Evolutionary conservation across 768 basidiomycete genomes (phyloP), one percentile per base, ranked within the genome.

Genomic region (Hygrocybe coccinea): DNA sequence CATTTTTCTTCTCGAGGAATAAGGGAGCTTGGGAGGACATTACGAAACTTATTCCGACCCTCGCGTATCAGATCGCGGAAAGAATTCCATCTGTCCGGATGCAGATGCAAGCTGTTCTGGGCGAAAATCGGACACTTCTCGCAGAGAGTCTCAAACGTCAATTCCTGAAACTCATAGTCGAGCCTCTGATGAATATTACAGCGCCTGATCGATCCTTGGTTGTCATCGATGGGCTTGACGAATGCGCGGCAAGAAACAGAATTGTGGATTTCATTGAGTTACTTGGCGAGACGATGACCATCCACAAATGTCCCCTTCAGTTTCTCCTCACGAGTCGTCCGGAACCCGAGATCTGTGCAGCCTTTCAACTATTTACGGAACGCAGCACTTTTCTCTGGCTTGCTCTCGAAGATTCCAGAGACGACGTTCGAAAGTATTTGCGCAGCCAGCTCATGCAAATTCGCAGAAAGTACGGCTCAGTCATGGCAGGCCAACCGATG

Each of bases 181-280:
- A n/a, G n/a, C n/a, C n/a, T n/a, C n/a, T 21, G 59, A 67, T 14
- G 6, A 37, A 50, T 11, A 5, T 29, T 15, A 4, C 9, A 1
- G n/a, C n/a, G n/a, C 10, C 1, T 2, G 10, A 52, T 22, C 4
- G n/a, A 11, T 14, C 1, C 15, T 50, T 73, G 15, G 35, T 73
- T 11, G 50, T 74, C n/a, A 70, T 73, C 50, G 71, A 73, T 29
- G 70, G 69, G 2, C 60, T 73, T 1, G 72, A 72, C 39, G 72
- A 73, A 57, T 74, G 71, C 21, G 60, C 58, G 12, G 60, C 60
- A 15, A 60, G 3, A 54, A 59, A 7, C 64, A n/a, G n/a, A n/a
- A n/a, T 70, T 12, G 61, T 65, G 24, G 67, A 65, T n/a, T 60
- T 73, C 14, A 55, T 73, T 17, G 56, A 22, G n/a, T 45, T 70